Evolutionary conservation across 23 red algal species (phyloP).

Genomic region (Chondrus crispus): DNA sequence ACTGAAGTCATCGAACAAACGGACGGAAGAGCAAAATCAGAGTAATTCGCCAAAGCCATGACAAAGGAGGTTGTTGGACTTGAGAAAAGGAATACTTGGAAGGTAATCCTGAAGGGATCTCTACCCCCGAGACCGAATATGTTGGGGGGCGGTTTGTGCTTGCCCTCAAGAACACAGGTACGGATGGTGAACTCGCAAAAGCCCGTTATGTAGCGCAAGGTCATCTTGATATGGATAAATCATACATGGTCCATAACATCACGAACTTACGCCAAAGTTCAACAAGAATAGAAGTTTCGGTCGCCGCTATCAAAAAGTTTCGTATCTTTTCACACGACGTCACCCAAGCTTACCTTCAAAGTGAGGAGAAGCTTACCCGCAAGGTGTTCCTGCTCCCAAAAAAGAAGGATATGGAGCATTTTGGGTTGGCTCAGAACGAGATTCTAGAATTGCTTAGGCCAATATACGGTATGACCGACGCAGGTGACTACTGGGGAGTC

Average conservation of each 20-base stretch:
- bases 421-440: not conserved
- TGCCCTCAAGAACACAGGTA: not conserved
- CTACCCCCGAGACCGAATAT: not conserved
- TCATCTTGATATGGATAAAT: not conserved
- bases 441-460: not conserved
- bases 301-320: not conserved
- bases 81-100: not conserved
- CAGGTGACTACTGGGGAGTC: constrained; percentile 24
- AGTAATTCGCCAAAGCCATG: not conserved
- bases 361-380: not conserved
- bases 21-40: not conserved
- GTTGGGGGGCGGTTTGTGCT: not conserved
- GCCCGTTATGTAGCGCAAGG: not conserved
- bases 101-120: not conserved
- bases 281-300: not conserved
- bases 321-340: not conserved
- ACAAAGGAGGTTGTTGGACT: not conserved
- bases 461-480: not conserved
- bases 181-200: not conserved
- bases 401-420: not conserved
- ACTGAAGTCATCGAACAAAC: not conserved
- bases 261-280: not conserved
- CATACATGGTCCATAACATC: not conserved
- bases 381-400: not conserved
- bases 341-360: not conserved